phyloP scores from a whole-genome alignment of 495 filamentous ascomycete genomes.

The Neurospora sp. region DNA sequence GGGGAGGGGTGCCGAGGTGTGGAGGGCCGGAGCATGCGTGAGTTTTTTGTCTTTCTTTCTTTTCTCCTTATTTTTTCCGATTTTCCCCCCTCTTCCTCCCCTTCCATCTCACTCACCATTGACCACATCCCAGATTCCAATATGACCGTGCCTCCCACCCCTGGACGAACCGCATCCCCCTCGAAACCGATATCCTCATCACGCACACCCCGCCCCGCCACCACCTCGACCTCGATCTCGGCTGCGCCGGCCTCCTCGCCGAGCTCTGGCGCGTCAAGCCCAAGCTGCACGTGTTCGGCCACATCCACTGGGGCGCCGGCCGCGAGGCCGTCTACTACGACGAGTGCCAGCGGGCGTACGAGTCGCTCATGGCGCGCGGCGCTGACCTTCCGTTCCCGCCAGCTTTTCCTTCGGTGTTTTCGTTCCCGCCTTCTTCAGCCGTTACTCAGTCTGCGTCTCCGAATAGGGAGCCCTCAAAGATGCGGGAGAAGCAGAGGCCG shows the following conservation, averaged over 20 bases:
- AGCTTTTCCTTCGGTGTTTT: background rate
- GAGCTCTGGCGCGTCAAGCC: constrained; percentile 76
- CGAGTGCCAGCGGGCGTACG: constrained; percentile 61
- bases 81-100: background rate
- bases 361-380: constrained; percentile 42
- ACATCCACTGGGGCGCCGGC: constrained; percentile 66
- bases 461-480: background rate
- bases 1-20: constrained; percentile 39
- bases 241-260: constrained; percentile 63
- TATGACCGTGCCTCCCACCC: constrained; percentile 31
- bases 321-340: constrained; percentile 68
- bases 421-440: background rate
- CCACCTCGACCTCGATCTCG: constrained; percentile 69
- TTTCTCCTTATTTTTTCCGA: background rate
- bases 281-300: constrained; percentile 78
- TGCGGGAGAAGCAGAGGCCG: background rate
- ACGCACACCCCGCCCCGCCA: constrained; percentile 64
- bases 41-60: constrained; percentile 1
- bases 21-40: constrained; percentile 50
- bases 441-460: background rate
- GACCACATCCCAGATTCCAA: constrained; percentile 30
- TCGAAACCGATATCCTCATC: constrained; percentile 69
- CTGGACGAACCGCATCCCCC: constrained; percentile 50
- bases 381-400: background rate
- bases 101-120: background rate